Percentiles rank a stretch among this genome's conserved stretches.
phyloP scores from a whole-genome alignment of 129 eudicot species.

The Chrysanthemum makinoi region DNA sequence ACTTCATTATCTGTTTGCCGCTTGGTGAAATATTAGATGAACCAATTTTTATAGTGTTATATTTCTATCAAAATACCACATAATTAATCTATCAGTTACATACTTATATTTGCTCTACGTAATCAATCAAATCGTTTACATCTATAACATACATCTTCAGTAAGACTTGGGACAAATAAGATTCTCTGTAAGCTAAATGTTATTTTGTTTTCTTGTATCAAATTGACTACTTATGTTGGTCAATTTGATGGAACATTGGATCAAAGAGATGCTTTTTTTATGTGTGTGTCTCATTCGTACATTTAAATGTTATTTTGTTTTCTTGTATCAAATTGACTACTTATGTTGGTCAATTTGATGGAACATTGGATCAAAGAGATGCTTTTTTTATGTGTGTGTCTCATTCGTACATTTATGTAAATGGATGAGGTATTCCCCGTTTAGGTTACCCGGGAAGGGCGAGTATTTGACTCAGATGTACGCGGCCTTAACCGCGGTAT shows the following conservation, averaged over 20 bases:
- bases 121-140: background rate
- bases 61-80: background rate
- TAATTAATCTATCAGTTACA: background rate
- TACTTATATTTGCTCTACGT: background rate
- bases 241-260: background rate
- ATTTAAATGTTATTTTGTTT: constrained; percentile 11
- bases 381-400: background rate
- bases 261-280: background rate
- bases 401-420: constrained; percentile 1
- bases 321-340: background rate
- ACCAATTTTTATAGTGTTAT: background rate
- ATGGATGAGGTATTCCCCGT: too few relatives aligned
- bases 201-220: background rate
- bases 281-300: background rate
- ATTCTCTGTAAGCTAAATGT: background rate
- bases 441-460: too few relatives aligned
- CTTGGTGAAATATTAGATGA: background rate
- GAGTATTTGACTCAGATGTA: too few relatives aligned
- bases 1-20: background rate
- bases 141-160: background rate
- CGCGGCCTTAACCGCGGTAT: too few relatives aligned
- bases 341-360: constrained; percentile 1
- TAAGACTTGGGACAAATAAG: background rate
- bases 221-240: constrained; percentile 11
- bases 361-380: background rate